Evolutionary conservation across 148 eudicot species (phyloP).

Genomic region (Camellia lanceoleosa): DNA sequence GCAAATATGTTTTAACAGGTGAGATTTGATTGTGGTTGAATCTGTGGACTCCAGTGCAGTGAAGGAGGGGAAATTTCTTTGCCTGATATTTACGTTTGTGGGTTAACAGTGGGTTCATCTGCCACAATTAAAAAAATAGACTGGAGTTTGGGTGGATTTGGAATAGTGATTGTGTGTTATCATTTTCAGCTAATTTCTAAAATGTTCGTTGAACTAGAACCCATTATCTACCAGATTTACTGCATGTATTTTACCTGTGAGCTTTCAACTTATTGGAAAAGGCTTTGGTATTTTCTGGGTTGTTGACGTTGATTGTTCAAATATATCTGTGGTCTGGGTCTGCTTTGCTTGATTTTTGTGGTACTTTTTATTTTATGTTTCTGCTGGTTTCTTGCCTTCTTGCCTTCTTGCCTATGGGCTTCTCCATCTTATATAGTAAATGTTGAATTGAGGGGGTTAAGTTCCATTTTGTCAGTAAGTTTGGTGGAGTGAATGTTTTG

Average conservation of each 20-base stretch:
- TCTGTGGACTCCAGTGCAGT: not conserved
- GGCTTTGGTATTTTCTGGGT: not conserved
- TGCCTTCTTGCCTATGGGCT: too few species aligned
- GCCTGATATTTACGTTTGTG: not conserved
- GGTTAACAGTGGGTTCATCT: not conserved
- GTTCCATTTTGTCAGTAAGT: too few species aligned
- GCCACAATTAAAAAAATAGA: not conserved
- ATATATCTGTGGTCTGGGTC: not conserved
- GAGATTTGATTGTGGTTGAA: conserved; percentile 1
- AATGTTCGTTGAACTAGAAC: not conserved
- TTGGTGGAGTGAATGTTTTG: too few species aligned
- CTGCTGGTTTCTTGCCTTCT: too few species aligned
- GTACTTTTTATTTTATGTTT: too few species aligned
- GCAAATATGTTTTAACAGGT: not conserved
- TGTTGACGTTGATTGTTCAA: not conserved
- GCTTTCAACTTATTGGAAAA: not conserved
- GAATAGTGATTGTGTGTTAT: not conserved
- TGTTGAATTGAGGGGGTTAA: too few species aligned
- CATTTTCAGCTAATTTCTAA: conserved; percentile 1
- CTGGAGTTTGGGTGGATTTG: conserved; percentile 9
- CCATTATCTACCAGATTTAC: not conserved
- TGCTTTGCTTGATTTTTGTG: too few species aligned
- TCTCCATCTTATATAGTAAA: too few species aligned
- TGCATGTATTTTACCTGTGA: not conserved
- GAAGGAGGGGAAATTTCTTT: not conserved